Conservation (phyloP, 2,329 filamentous ascomycete species). For the Aureobasidium sp. region DNA sequence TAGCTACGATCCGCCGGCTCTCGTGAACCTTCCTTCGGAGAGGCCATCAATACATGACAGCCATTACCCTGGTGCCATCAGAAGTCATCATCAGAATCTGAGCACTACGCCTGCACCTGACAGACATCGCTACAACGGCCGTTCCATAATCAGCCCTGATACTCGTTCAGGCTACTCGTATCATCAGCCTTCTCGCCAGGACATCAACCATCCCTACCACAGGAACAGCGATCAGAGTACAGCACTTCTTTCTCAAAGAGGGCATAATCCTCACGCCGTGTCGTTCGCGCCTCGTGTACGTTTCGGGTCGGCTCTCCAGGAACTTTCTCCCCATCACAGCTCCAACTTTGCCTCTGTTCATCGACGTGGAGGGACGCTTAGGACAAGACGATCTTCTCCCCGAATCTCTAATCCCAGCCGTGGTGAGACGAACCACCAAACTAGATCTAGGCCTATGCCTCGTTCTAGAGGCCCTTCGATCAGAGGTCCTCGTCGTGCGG, state of each 20-base stretch:
- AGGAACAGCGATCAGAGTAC: background rate
- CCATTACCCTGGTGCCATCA: background rate
- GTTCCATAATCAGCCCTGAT: no score
- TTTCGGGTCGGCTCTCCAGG: slow-evolving; percentile 16
- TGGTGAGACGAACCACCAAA: background rate
- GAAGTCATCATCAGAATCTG: background rate
- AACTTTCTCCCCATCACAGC: background rate
- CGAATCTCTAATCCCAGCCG: background rate
- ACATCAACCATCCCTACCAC: background rate
- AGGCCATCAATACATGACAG: background rate
- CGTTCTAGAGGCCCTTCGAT: slow-evolving; percentile 12
- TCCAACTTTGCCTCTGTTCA: slow-evolving; percentile 5
- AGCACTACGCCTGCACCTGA: background rate
- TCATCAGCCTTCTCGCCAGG: background rate
- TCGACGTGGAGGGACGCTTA: slow-evolving; percentile 7
- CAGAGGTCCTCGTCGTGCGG: background rate
- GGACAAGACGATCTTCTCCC: background rate
- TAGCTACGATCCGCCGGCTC: background rate
- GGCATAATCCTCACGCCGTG: background rate
- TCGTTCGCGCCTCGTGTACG: background rate
- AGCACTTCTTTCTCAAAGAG: background rate
- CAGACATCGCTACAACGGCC: background rate
- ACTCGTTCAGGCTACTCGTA: background rate
- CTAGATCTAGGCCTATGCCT: background rate
- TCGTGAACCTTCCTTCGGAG: background rate